These are phyloP conservation scores for Oehlia diaphana DNA, from an alignment of 192 early-diverging fungal genomes.

Conservation along the genomic window DNA sequence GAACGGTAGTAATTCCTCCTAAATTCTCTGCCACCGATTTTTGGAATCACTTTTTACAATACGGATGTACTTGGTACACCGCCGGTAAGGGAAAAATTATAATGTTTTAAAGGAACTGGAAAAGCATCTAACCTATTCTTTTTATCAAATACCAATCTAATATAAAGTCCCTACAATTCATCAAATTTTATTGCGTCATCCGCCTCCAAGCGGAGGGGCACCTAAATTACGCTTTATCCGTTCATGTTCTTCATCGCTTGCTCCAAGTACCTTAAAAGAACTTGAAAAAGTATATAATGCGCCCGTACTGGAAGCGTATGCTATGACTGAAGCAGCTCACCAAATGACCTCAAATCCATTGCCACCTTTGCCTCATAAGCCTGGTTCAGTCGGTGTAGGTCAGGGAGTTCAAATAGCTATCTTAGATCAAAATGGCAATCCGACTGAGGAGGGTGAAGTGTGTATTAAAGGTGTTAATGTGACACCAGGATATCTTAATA, in stretches of 20 bases:
- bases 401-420: slow-evolving; percentile 76
- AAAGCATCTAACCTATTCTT: neutral
- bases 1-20: slow-evolving; percentile 66
- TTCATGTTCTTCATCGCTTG: slow-evolving; percentile 75
- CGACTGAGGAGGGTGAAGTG: slow-evolving; percentile 68
- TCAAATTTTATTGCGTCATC: slow-evolving; percentile 71
- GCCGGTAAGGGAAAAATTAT: slow-evolving; percentile 39
- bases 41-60: slow-evolving; percentile 70
- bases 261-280: slow-evolving; percentile 64
- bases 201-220: slow-evolving; percentile 39
- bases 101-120: neutral
- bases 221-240: slow-evolving; percentile 74
- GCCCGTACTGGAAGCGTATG: slow-evolving; percentile 81
- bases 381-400: slow-evolving; percentile 76
- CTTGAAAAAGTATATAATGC: slow-evolving; percentile 66
- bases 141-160: neutral
- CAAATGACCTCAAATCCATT: slow-evolving; percentile 85
- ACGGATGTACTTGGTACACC: slow-evolving; percentile 68
- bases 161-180: slow-evolving; percentile 76
- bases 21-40: slow-evolving; percentile 72
- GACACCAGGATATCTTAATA: slow-evolving; percentile 76
- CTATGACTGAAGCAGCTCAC: slow-evolving; percentile 88
- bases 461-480: slow-evolving; percentile 84
- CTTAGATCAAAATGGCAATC: slow-evolving; percentile 59
- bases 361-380: slow-evolving; percentile 65